Percentiles rank a stretch among this genome's conserved stretches.
These are phyloP conservation scores for Arctostaphylos glauca DNA, from an alignment of 148 eudicot genomes.

Conservation along the genomic window DNA sequence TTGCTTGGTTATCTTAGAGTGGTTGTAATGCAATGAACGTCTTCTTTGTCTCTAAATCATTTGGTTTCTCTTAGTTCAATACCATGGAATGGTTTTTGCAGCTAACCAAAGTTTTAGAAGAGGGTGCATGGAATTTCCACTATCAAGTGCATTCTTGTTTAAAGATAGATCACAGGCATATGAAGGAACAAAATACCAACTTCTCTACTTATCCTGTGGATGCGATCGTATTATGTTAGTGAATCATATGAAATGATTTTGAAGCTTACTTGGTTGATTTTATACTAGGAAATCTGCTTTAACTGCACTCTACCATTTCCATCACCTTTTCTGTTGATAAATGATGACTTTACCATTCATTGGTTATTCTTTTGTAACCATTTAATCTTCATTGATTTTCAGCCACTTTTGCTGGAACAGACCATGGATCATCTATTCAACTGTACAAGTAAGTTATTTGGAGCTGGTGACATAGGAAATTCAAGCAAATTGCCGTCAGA, in stretches of 20 bases:
- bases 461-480: slow-evolving; percentile 32
- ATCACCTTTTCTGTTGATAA: not conserved
- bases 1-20: not conserved
- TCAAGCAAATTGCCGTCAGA: slow-evolving; percentile 33
- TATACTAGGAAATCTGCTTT: not conserved
- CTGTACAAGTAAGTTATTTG: slow-evolving; percentile 43
- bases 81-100: not conserved
- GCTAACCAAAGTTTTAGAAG: not conserved
- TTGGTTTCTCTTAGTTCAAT: not conserved
- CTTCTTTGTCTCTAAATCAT: slow-evolving; percentile 5
- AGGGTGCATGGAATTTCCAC: not conserved
- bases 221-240: not conserved
- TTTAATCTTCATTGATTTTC: slow-evolving; percentile 23
- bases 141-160: slow-evolving; percentile 5
- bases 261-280: not conserved
- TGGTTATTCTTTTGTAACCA: not conserved
- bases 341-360: too few species aligned
- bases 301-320: not conserved
- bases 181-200: not conserved
- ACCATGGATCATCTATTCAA: slow-evolving; percentile 62
- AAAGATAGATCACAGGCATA: not conserved
- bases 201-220: not conserved
- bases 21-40: not conserved
- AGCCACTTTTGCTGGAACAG: slow-evolving; percentile 47
- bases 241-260: not conserved